Percentiles rank a stretch among this genome's conserved stretches.
phyloP scores from a whole-genome alignment of 2,329 filamentous ascomycete species.

The Helicocarpus griseus region DNA sequence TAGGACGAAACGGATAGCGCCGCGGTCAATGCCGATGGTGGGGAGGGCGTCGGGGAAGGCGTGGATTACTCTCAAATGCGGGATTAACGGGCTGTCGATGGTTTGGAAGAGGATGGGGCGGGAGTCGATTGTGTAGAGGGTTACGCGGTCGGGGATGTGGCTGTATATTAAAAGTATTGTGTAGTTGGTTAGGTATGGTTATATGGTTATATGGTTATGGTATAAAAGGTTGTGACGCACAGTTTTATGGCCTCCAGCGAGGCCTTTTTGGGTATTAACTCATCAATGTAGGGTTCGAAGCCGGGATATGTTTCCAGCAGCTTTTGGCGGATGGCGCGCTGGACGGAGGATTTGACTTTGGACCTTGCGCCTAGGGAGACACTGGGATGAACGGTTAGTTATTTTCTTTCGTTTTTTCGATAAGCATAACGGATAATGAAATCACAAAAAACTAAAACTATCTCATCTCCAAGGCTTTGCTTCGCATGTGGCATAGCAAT shows the following conservation, averaged over 20 bases:
- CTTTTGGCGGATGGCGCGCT: conserved; percentile 74
- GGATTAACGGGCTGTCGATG: conserved; percentile 64
- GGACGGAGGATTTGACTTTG: conserved; percentile 94
- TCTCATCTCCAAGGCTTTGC: too few relatives aligned
- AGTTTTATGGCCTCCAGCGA: conserved; percentile 86
- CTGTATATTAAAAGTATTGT: background rate
- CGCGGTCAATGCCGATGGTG: conserved; percentile 80
- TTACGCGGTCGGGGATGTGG: conserved; percentile 66
- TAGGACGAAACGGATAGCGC: conserved; percentile 93
- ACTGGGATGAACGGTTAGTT: conserved; percentile 4
- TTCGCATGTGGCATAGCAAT: background rate
- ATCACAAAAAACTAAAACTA: background rate
- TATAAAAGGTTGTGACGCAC: conserved; percentile 26
- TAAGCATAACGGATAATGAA: background rate
- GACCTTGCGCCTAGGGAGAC: conserved; percentile 36
- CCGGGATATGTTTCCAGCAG: conserved; percentile 78
- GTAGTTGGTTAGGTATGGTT: background rate
- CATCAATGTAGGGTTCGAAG: conserved; percentile 80
- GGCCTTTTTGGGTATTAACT: conserved; percentile 89
- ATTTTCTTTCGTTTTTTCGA: background rate
- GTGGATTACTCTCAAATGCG: conserved; percentile 83
- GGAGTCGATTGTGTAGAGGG: conserved; percentile 72
- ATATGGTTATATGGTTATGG: background rate
- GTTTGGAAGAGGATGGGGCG: conserved; percentile 88
- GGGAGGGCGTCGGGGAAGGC: conserved; percentile 78